Evolutionary conservation across 352 stramenopile species (phyloP), one percentile per base, ranked within the genome.

Genomic region (Phytophthora europaea): DNA sequence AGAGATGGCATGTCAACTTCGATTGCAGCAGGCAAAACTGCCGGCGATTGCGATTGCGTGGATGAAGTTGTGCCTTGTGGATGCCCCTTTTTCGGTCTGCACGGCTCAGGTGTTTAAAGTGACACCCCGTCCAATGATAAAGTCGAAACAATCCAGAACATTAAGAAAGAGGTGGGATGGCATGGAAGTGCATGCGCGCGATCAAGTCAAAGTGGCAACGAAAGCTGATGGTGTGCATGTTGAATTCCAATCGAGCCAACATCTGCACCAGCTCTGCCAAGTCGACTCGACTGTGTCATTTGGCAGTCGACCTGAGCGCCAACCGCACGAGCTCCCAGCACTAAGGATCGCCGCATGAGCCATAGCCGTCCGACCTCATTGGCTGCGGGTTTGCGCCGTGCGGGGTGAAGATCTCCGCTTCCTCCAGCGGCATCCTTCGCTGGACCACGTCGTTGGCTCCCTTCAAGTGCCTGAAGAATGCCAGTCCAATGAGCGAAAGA

Each of bases 1-100:
- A 38, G 34, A 58, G 22, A 61, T 72, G 38, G 40, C 40, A n/a
- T 54, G 47, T 54, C 47, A 28, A 31, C 2, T 13, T 55, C 52
- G 43, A 55, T 13, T 20, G 34, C 36, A 18, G 26, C 9, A 3
- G 1, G 12, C 40, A 7, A 31, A 18, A 10, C n/a, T 45, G 33
- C n/a, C 12, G 6, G n/a, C n/a, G n/a, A n/a, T n/a, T n/a, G 54
- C 20, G 65, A 72, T 72, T 48, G 55, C 65, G 65, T 66, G 56
- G 65, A 66, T 65, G 65, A 56, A 65, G 55, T 71, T 72, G 48
- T 26, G 7, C 48, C 12, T 8, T 33, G 15, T 7, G 15, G 22
- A 26, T 53, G 47, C 47, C 15, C 47, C 43, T 50, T 50, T 50
- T 50, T 50, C 43, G 13, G 26, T 31, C 3, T 31, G 26, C 26